These are phyloP conservation scores for Penicillium sp. DNA, from an alignment of 2,329 filamentous ascomycete genomes.

Conservation along the genomic window DNA sequence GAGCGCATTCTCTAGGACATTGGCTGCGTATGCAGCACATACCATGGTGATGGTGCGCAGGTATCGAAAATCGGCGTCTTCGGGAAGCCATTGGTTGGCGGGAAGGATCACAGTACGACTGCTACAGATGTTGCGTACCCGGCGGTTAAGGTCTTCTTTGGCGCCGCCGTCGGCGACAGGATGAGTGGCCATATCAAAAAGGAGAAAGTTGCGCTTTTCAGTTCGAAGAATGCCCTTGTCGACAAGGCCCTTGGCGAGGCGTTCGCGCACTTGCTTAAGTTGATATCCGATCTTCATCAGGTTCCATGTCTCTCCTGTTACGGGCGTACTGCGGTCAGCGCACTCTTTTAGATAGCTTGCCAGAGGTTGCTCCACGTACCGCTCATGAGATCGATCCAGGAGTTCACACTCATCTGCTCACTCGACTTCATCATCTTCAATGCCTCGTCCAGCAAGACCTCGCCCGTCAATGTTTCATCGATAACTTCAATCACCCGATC, in stretches of 20 bases:
- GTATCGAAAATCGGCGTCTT: constrained; percentile 93
- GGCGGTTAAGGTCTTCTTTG: constrained; percentile 94
- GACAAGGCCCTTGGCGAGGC: constrained; percentile 93
- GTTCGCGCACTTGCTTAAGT: constrained; percentile 97
- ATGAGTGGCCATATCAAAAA: constrained; percentile 99
- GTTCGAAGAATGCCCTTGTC: constrained; percentile 98
- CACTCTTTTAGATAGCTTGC: neutral
- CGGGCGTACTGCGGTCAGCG: constrained; percentile 8
- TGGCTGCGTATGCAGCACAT: constrained; percentile 96
- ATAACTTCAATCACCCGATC: constrained; percentile 96
- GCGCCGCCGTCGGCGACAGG: constrained; percentile 94
- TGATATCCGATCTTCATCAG: constrained; percentile 99
- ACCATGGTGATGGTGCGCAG: constrained; percentile 93
- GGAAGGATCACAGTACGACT: constrained; percentile 92
- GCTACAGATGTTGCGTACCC: constrained; percentile 89
- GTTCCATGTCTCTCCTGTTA: constrained; percentile 97
- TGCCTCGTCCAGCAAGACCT: constrained; percentile 95
- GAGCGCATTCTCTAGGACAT: constrained; percentile 97
- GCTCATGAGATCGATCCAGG: constrained; percentile 99
- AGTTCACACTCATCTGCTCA: constrained; percentile 99
- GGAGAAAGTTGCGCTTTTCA: constrained; percentile 98
- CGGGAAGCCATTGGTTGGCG: constrained; percentile 84
- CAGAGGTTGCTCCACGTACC: constrained; percentile 60
- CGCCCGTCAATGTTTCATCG: constrained; percentile 93
- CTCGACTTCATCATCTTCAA: constrained; percentile 99